Base-by-base conservation (phyloP, 75 land plant genomes). In the Gnetum montanum region DNA sequence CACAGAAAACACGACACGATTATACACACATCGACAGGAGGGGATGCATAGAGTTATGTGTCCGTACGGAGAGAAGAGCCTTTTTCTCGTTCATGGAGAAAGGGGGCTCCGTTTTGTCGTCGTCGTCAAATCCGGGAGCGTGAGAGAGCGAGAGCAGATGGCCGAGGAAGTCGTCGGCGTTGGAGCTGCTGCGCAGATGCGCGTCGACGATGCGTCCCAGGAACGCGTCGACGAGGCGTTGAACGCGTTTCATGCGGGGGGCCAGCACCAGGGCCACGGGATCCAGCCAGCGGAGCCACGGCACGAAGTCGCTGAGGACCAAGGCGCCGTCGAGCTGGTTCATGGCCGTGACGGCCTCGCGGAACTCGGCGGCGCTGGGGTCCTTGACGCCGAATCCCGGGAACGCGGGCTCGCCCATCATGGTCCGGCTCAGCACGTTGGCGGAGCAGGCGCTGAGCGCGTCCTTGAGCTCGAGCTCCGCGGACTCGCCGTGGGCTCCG, bases 341-440 rank as follows among this genome's bases (percentile, higher is more conserved):
- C 8, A 40, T 57, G n/a, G 67, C 76, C 37, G 34, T 41, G 15
- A 73, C 46, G 12, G 62, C 54, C 15, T 43, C 56, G 10, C 67
- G 43, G 34, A 73, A 68, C 0, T 59, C 70, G 15, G 38, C 66
- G 43, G 48, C 52, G 12, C 53, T 40, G n/a, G n/a, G n/a, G n/a
- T n/a, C n/a, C 31, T 61, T 72, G 60, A 43, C 58, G 29, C 76
- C 76, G 25, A 73, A 45, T 12, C 57, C 66, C n/a, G n/a, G n/a
- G n/a, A n/a, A n/a, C n/a, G n/a, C n/a, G n/a, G n/a, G n/a, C n/a
- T n/a, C n/a, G n/a, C n/a, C n/a, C n/a, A n/a, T n/a, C 76, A 68
- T 73, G 15, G 33, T 23, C 12, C 70, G 58, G 6, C 31, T 45
- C 51, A 73, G 44, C 10, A 67, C 61, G 0, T 56, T 37, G 10